Base-by-base conservation (phyloP, 345 rosid species). In the Xanthoceras sorbifolium region DNA sequence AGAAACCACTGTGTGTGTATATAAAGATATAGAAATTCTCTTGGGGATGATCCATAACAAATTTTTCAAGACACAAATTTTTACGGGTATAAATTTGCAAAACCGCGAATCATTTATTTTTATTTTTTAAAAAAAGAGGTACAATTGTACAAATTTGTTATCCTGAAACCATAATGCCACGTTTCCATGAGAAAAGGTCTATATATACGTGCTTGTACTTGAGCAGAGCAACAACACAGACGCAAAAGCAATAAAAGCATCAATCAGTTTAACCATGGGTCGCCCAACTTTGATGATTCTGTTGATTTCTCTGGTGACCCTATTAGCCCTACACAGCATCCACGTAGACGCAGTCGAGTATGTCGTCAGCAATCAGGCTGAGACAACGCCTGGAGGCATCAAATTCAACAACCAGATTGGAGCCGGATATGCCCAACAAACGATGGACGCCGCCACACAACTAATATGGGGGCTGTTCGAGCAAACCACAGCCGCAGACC, bases 381-480 rank as follows among this genome's bases (percentile, higher is more conserved):
- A 25, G n/a, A 40, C 80, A 26, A 69, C 73, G 3, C 54, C 75
- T 0, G 83, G 79, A 5, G 83, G 83, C 5, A 40, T 54, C 32
- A 60, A 22, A 4, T 76, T 80, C 75, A 22, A 70, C 18, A 65
- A 71, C 23, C 72, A 80, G 25, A 54, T 80, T 0, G 83, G 77
- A 26, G 55, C 17, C 2, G 72, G 59, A 20, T 76, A 54, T 67
- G 60, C 73, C 36, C 38, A n/a, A 2, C 76, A 80, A 38, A 8
- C 67, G n/a, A 52, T 80, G 55, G 28, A 48, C 11, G 2, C 70
- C 6, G 76, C 83, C 12, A 70, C 72, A 2, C 59, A 55, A 22
- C 61, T 75, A 72, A 64, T 76, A 5, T 80, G 76, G 83, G 15
- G 22, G 2, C 64, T 64, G 22, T 80, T 80, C 73, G 64, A 80